phyloP scores from a whole-genome alignment of 1,284 basidiomycete species.

The Fomitopsis pinicola region DNA sequence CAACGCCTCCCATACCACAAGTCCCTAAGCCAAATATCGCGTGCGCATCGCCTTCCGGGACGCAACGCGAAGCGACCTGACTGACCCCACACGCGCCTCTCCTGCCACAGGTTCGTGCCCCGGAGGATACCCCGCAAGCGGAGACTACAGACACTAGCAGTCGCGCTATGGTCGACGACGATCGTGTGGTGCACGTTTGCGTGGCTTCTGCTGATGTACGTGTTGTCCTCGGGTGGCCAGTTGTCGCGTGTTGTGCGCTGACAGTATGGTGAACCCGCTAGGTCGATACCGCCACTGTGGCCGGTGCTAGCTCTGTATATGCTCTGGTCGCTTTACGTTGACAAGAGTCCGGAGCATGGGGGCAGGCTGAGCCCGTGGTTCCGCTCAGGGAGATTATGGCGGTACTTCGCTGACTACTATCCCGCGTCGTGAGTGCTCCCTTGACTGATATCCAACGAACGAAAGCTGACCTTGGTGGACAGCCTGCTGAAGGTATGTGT shows the following conservation, averaged over 20 bases:
- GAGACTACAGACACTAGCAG: conserved; percentile 81
- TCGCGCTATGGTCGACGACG: conserved; percentile 83
- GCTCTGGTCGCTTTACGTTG: conserved; percentile 72
- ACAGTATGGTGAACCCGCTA: conserved; percentile 26
- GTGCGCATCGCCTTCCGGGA: conserved; percentile 37
- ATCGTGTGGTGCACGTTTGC: conserved; percentile 67
- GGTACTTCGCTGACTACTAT: conserved; percentile 89
- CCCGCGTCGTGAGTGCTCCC: conserved; percentile 72
- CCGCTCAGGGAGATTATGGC: conserved; percentile 70
- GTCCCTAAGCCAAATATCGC: conserved; percentile 63
- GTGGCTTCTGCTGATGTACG: conserved; percentile 82
- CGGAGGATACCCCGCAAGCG: conserved; percentile 73
- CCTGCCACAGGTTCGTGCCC: conserved; percentile 61
- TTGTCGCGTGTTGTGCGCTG: neutral
- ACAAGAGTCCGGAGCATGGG: conserved; percentile 75
- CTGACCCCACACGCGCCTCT: conserved; percentile 3
- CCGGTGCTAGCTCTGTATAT: conserved; percentile 80
- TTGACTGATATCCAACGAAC: neutral
- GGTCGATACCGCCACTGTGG: conserved; percentile 89
- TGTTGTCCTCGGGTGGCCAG: conserved; percentile 2
- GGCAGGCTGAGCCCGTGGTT: conserved; percentile 80
- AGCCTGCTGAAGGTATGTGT: conserved; percentile 57
- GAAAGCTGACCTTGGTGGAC: neutral
- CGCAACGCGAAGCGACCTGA: conserved; percentile 2
- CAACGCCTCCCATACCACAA: conserved; percentile 50